Base-by-base conservation (phyloP, 805 yeast genomes). In the Alloascoidea hylecoeti region DNA sequence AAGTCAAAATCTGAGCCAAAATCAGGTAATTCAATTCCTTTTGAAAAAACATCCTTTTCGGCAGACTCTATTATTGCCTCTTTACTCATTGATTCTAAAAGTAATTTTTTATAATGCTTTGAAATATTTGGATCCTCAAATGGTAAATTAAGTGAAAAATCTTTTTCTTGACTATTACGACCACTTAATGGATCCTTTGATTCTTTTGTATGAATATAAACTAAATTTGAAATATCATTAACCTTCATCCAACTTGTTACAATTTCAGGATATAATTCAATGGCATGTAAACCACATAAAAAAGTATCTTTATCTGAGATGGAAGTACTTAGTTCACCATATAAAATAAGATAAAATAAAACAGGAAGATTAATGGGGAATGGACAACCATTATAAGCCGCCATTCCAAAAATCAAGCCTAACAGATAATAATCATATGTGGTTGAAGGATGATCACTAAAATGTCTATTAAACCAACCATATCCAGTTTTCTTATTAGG, bases 21-120 rank as follows among this genome's bases (percentile, higher is more conserved):
- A n/a, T 9, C n/a, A 23, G 30, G 30, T n/a, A 23, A 23, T 23
- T 23, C 30, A 9, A 9, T 23, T 9, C 9, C 30, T 23, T 23
- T 23, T 9, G n/a, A n/a, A 9, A 9, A 9, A 23, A 9, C 13
- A n/a, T 9, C 13, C n/a, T n/a, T 23, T n/a, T 9, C 9, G 13
- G 30, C 30, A 23, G n/a, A n/a, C n/a, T 23, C n/a, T 23, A 23
- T 23, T 23, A 23, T 23, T n/a, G 9, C 30, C 30, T 23, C 30
- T 23, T 23, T 23, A 23, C 13, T 9, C 13, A 23, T 23, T 9
- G 9, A n/a, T n/a, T 23, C 13, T 23, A 23, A 23, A 9, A 23
- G 30, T 23, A 9, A n/a, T 23, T n/a, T 23, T 23, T 23, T 23
- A 23, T 9, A 23, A n/a, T 23, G 30, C 9, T 23, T n/a, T n/a